phyloP scores from a whole-genome alignment of 2,329 filamentous ascomycete genomes.

The Hymenoscyphus fructigenus region DNA sequence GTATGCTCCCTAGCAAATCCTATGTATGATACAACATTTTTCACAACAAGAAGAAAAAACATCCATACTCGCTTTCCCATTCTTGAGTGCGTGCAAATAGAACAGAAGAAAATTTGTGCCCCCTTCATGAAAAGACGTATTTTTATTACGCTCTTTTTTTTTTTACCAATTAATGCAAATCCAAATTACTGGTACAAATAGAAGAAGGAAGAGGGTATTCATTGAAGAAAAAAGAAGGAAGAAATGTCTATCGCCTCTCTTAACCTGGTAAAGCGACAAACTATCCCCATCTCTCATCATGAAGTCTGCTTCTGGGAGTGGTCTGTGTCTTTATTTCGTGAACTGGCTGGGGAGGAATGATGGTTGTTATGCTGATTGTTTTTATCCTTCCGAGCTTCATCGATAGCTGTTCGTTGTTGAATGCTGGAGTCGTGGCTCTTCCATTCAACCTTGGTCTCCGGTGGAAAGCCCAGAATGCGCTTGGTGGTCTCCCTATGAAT shows the following conservation, averaged over 20 bases:
- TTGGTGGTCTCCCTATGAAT: constrained; percentile 84
- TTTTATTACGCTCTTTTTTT: not conserved
- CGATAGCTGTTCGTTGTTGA: constrained; percentile 83
- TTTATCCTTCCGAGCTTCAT: constrained; percentile 89
- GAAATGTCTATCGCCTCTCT: constrained; percentile 17
- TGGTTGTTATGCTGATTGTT: constrained; percentile 47
- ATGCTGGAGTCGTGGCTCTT: constrained; percentile 97
- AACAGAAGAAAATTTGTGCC: not conserved
- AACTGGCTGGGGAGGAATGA: constrained; percentile 21
- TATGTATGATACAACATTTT: constrained; percentile 1
- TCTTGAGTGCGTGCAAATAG: not conserved
- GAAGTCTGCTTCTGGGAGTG: constrained; percentile 27
- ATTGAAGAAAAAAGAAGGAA: constrained; percentile 9
- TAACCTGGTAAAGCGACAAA: constrained; percentile 13
- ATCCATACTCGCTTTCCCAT: not conserved
- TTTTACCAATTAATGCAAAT: constrained; percentile 12
- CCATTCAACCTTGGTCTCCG: constrained; percentile 89
- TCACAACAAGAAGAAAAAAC: not conserved
- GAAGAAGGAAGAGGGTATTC: not conserved
- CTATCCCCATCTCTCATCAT: constrained; percentile 18
- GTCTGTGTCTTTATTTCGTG: constrained; percentile 30
- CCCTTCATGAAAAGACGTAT: not conserved
- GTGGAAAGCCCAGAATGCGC: constrained; percentile 79
- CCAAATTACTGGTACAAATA: constrained; percentile 35
- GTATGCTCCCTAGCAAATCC: not conserved